Evolutionary conservation across 2,329 filamentous ascomycete species (phyloP).

Genomic region (Immersiporthe knoxdaviesiana): DNA sequence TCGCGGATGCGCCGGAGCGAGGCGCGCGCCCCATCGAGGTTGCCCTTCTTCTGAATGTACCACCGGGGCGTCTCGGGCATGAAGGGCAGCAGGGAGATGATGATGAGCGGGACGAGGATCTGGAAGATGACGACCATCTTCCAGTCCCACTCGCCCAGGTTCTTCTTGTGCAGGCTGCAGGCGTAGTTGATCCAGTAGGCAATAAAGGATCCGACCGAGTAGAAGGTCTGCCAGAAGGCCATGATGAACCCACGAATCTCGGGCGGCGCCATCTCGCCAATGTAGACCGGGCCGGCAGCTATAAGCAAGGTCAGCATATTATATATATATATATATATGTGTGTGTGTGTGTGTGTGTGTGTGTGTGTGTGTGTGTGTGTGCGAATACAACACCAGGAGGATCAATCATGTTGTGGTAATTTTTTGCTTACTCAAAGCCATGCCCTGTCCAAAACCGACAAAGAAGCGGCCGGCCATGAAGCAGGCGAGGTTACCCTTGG

Average conservation of each 20-base stretch:
- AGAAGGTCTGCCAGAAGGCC: slow-evolving; percentile 72
- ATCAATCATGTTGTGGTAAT: not conserved
- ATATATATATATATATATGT: no score
- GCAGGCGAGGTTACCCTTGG: slow-evolving; percentile 61
- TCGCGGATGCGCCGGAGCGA: slow-evolving; percentile 65
- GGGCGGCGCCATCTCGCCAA: slow-evolving; percentile 67
- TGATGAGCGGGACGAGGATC: slow-evolving; percentile 66
- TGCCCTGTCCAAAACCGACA: slow-evolving; percentile 71
- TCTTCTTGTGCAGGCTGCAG: slow-evolving; percentile 56
- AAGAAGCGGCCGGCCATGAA: slow-evolving; percentile 72
- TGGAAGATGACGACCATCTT: slow-evolving; percentile 75
- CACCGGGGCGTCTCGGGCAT: slow-evolving; percentile 71
- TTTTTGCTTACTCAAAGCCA: slow-evolving; percentile 50
- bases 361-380: no score
- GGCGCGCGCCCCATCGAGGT: slow-evolving; percentile 62
- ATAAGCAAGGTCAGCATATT: slow-evolving; percentile 9
- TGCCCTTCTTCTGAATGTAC: slow-evolving; percentile 64
- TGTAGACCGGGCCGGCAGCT: slow-evolving; percentile 70
- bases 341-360: no score
- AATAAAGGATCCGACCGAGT: slow-evolving; percentile 67
- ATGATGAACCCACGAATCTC: slow-evolving; percentile 69
- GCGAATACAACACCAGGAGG: no score
- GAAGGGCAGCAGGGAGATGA: slow-evolving; percentile 65
- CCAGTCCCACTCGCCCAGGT: slow-evolving; percentile 73
- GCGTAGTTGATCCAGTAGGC: slow-evolving; percentile 69